Evolutionary conservation across 2,329 filamentous ascomycete species (phyloP).

Genomic region (Fusarium sp.): DNA sequence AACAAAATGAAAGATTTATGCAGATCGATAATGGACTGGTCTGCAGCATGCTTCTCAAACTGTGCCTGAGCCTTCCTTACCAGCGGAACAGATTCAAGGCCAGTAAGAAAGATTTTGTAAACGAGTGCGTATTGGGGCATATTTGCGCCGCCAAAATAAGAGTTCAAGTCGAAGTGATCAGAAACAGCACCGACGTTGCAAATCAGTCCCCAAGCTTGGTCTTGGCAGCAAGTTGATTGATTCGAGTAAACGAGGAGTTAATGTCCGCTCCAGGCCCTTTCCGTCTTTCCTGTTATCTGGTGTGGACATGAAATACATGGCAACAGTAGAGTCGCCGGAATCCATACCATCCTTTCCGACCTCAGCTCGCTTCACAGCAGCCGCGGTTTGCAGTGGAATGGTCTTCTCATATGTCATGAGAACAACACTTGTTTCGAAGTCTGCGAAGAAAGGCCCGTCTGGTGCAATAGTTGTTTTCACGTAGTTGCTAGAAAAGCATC

Average conservation of each 20-base stretch:
- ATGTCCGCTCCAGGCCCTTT: background rate
- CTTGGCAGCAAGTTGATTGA: background rate
- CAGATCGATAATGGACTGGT: background rate
- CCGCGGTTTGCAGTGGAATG: background rate
- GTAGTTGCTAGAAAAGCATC: background rate
- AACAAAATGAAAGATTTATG: background rate
- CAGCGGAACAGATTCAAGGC: background rate
- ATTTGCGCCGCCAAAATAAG: background rate
- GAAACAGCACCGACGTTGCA: background rate
- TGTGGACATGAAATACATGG: background rate
- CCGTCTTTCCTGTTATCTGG: background rate
- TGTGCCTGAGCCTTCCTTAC: background rate
- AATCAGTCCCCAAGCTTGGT: background rate
- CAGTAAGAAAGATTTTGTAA: background rate
- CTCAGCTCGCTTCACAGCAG: background rate
- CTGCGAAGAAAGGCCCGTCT: background rate
- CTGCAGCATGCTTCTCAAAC: background rate
- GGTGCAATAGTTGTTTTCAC: background rate
- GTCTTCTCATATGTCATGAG: background rate
- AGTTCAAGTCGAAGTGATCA: background rate
- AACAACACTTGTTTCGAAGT: background rate
- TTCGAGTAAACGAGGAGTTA: background rate
- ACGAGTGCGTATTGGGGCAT: background rate
- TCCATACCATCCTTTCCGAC: fast-evolving
- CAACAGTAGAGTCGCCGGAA: background rate